Evolutionary conservation across 495 filamentous ascomycete genomes (phyloP), one percentile per base, ranked within the genome.

Genomic region (Tuber melanosporum): DNA sequence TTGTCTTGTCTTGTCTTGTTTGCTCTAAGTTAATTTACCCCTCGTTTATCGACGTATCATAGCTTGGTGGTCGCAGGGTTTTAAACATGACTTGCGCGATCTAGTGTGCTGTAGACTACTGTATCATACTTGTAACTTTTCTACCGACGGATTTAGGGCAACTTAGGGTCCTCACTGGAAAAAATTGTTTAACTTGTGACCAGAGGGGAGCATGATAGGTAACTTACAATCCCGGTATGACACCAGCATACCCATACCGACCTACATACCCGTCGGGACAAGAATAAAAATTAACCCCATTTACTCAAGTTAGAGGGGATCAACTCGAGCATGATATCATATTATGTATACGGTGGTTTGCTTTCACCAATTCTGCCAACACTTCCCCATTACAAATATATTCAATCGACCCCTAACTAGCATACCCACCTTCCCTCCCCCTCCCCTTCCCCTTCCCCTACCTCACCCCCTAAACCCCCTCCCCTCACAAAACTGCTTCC

Each of bases 381-480:
- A 36, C 26, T 66, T 66, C 57, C 57, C 57, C 57, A 66, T 66
- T 66, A 66, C 57, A 66, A 66, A 36, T 66, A 66, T 66, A 66
- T 66, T 66, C 57, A 26, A 36, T 66, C 57, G 57, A 66, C 57
- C 57, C 57, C 26, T 66, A 66, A 66, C 57, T 66, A 66, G 36
- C 57, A 66, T 7, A 36, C 3, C 20, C 45, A 20, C 44, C 66
- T 46, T 47, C n/a, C n/a, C 45, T 20, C 52, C 76, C 74, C 12
- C 19, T 7, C n/a, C 20, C 14, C 1, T 32, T 20, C 19, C 32
- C 44, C 12, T 19, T 46, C 39, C 39, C 45, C 47, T 73, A 73
- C 78, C 52, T 77, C 78, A 44, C 75, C 71, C 52, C 73, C 62
- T 46, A 26, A 26, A 26, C 10, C 73, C 20, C 39, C 80, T 75